Percentiles rank a stretch among this genome's conserved stretches.
These are phyloP conservation scores for Lunularia cruciata DNA, from an alignment of 225 moss, liverwort and hornwort species.

Conservation along the genomic window DNA sequence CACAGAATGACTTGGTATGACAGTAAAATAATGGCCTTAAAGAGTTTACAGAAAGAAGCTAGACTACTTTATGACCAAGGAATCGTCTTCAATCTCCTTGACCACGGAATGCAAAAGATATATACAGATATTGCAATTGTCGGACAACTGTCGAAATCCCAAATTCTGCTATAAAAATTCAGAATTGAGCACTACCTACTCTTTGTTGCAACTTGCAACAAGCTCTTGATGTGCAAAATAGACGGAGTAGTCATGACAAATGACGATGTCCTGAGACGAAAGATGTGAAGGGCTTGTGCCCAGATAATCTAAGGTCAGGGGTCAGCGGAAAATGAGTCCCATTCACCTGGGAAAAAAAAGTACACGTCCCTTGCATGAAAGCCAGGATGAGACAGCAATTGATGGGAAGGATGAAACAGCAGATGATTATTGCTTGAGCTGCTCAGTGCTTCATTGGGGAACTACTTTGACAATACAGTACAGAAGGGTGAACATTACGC, in stretches of 20 bases:
- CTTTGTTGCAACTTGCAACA: too few species aligned
- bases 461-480: conserved; percentile 10
- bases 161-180: neutral
- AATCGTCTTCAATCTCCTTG: too few species aligned
- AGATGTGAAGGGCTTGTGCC: neutral
- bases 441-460: conserved; percentile 6
- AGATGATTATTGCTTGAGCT: too few species aligned
- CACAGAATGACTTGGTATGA: too few species aligned
- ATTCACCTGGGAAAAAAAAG: conserved; percentile 6
- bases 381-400: neutral
- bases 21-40: too few species aligned
- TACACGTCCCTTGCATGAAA: conserved; percentile 4
- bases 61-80: too few species aligned
- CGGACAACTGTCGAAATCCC: neutral
- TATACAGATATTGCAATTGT: neutral
- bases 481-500: conserved; percentile 7
- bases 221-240: neutral
- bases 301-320: neutral
- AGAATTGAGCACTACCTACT: too few species aligned
- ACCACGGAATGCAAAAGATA: too few species aligned
- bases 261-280: neutral
- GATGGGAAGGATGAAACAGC: neutral
- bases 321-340: conserved; percentile 1
- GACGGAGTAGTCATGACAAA: neutral
- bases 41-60: too few species aligned